A percentile compares a stretch with the other conserved stretches of the same genome.
Evolutionary conservation across 306 rosid genomes (phyloP).

Genomic region (Rosa persica): DNA sequence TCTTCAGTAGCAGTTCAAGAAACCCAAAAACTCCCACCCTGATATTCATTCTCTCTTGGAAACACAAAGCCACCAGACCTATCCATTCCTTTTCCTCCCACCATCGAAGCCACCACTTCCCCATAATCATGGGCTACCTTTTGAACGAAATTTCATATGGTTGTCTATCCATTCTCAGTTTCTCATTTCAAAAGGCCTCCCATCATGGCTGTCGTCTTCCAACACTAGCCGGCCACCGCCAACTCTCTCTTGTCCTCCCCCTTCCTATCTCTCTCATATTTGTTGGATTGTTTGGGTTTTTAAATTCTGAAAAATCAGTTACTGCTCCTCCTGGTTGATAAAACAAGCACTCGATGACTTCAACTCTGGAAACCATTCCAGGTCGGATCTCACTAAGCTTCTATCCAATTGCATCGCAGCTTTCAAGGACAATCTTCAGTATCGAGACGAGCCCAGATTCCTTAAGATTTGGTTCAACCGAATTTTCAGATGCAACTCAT

Average conservation of each 20-base stretch:
- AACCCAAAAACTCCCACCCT: no score
- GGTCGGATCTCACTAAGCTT: conserved; percentile 35
- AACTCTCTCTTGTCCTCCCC: conserved; percentile 62
- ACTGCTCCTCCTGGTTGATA: conserved; percentile 44
- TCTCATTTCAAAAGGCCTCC: background rate
- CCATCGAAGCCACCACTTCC: no score
- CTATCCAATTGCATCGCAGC: conserved; percentile 51
- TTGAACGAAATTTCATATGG: no score
- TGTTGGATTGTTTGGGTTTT: background rate
- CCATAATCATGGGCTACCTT: no score
- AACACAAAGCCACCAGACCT: no score
- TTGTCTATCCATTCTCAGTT: no score
- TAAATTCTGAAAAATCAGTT: background rate
- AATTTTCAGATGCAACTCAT: no score
- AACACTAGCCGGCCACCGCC: conserved; percentile 15
- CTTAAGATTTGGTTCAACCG: conserved; percentile 64
- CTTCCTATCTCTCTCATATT: conserved; percentile 11
- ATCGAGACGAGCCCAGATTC: conserved; percentile 66
- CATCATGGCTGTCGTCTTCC: conserved; percentile 34
- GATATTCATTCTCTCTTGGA: no score
- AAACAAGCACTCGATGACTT: conserved; percentile 48
- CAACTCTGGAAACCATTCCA: conserved; percentile 27
- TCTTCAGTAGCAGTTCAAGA: no score
- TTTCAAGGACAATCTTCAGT: conserved; percentile 49
- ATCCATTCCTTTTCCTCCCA: no score